phyloP scores from a whole-genome alignment of 176 grass and related monocot genomes.

The Rhynchospora pubera region DNA sequence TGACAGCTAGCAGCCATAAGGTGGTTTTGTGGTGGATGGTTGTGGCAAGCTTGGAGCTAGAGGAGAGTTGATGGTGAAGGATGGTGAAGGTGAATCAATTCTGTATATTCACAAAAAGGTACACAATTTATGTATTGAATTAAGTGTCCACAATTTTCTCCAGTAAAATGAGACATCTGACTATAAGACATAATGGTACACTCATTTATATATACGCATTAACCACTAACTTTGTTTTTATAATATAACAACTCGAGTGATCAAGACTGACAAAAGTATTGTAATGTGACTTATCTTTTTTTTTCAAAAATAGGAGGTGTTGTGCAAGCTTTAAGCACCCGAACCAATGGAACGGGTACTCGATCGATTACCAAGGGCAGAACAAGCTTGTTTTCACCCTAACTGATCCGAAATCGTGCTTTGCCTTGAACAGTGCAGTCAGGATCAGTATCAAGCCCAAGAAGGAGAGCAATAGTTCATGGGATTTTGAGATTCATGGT shows the following conservation, averaged over 20 bases:
- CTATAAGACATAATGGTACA: too few relatives aligned
- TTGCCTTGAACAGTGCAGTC: slow-evolving; percentile 34
- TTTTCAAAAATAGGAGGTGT: slow-evolving; percentile 49
- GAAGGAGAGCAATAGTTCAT: slow-evolving; percentile 36
- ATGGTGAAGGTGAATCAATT: slow-evolving; percentile 55
- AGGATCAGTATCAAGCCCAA: slow-evolving; percentile 53
- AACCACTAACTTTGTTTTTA: too few relatives aligned
- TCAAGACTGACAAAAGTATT: too few relatives aligned
- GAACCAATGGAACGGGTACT: slow-evolving; percentile 69
- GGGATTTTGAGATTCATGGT: slow-evolving; percentile 62
- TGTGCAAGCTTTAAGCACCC: slow-evolving; percentile 60
- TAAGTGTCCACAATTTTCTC: neutral
- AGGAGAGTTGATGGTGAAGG: slow-evolving; percentile 57
- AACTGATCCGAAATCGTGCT: slow-evolving; percentile 60
- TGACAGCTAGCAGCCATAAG: slow-evolving; percentile 42
- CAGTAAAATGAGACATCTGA: too few relatives aligned
- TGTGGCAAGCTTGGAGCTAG: slow-evolving; percentile 76
- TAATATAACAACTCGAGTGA: too few relatives aligned
- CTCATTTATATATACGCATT: neutral
- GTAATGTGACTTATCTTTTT: neutral
- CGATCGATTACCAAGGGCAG: slow-evolving; percentile 51
- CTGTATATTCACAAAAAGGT: slow-evolving; percentile 85
- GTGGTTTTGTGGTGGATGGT: slow-evolving; percentile 59
- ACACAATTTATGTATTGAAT: neutral
- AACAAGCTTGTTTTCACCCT: slow-evolving; percentile 63